Base-by-base conservation (phyloP, 768 basidiomycete species). In the Suillus bovinus region DNA sequence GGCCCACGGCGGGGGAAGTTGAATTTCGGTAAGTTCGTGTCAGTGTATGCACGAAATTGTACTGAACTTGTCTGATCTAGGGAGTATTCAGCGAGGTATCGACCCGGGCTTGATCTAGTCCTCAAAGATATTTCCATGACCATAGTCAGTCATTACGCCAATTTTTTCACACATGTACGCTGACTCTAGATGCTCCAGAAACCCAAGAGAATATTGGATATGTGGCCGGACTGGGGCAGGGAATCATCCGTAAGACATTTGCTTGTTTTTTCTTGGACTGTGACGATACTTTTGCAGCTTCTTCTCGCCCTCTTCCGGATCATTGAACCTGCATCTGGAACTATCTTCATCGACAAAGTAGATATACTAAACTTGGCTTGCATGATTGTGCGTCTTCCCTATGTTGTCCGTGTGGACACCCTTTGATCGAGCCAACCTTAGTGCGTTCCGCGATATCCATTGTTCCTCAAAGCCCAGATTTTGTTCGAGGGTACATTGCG, bases 141-240 rank as follows among this genome's bases (percentile, higher is more conserved):
- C 9, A 86, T 95, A 67, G 90, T 90, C 65, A 60, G 83, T 63
- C 8, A 6, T 24, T 44, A 16, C 1, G 16, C 7, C 33, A 8
- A 29, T 56, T 38, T 66, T n/a, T 16, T 1, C 38, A 11, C 16
- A 17, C 13, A 42, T 41, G 59, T 6, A 20, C 24, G 11, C 53
- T 65, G 31, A 72, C 55, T 24, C 20, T 56, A 50, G 22, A n/a
- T 42, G 36, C 29, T 53, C n/a, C 56, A 91, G 89, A 80, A 85
- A 68, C 80, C 90, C 0, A 85, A 52, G 91, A 96, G 72, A 96
- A 95, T 74, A 85, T 96, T 52, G 96, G 96, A 87, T 97, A 6
- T 85, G 89, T 72, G 92, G 91, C 4, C 75, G 91, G 64, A 96
- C 95, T 6, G 95, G 92, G 22, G 82, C 88, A 71, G 84, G 90